Percentiles rank a stretch among this genome's conserved stretches.
phyloP scores from a whole-genome alignment of 1,284 basidiomycete genomes.

The Tremellales sp. region DNA sequence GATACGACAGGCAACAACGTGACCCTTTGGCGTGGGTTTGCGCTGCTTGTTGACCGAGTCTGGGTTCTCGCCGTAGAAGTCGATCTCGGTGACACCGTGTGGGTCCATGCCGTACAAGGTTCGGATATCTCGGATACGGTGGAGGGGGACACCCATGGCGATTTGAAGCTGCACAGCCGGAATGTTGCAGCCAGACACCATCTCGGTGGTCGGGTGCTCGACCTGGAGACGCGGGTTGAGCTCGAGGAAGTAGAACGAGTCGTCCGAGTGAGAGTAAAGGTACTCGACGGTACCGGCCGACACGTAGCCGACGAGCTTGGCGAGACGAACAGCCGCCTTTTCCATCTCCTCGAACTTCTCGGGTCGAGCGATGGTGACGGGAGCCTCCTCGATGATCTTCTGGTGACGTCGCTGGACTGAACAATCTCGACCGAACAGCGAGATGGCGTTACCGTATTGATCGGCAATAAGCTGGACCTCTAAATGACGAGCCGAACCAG shows the following conservation, averaged over 20 bases:
- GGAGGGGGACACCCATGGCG: constrained; percentile 96
- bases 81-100: constrained; percentile 81
- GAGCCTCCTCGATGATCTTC: constrained; percentile 99
- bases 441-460: constrained; percentile 99
- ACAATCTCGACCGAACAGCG: constrained; percentile 97
- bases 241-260: constrained; percentile 96
- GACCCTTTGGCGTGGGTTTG: constrained; percentile 94
- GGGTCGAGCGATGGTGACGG: constrained; percentile 91
- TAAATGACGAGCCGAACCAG: constrained; percentile 92
- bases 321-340: constrained; percentile 92
- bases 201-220: constrained; percentile 98
- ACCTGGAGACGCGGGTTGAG: constrained; percentile 99
- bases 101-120: constrained; percentile 92
- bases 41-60: constrained; percentile 83
- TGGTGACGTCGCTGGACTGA: constrained; percentile 99
- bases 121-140: constrained; percentile 93
- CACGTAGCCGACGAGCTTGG: constrained; percentile 98
- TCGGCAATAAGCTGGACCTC: constrained; percentile 98
- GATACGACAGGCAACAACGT: constrained; percentile 98
- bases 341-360: constrained; percentile 96
- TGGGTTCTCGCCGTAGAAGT: constrained; percentile 91
- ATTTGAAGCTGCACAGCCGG: constrained; percentile 96
- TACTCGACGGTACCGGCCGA: constrained; percentile 99
- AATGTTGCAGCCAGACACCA: constrained; percentile 98
- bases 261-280: constrained; percentile 90